These are phyloP conservation scores for Solanum etuberosum DNA, from an alignment of 257 asterid species.

Conservation along the genomic window DNA sequence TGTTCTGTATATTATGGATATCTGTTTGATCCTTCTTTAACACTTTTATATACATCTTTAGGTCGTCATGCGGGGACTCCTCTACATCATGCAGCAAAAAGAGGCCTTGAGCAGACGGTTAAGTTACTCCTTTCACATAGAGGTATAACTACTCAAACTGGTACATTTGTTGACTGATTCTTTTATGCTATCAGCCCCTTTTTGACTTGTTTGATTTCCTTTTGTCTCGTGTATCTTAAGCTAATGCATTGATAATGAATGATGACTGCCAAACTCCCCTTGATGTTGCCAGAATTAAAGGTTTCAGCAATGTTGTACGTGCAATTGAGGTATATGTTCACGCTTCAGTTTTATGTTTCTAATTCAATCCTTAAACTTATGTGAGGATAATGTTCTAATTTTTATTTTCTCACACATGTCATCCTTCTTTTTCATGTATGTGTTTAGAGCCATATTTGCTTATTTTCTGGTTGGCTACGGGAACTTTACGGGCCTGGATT, in stretches of 20 bases:
- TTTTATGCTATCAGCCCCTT: neutral
- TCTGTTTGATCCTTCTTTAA: neutral
- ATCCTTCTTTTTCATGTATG: neutral
- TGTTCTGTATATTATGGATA: neutral
- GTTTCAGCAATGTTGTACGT: constrained; percentile 69
- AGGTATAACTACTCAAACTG: constrained; percentile 34
- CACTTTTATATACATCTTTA: constrained; percentile 10
- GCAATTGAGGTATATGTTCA: constrained; percentile 65
- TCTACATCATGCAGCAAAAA: constrained; percentile 92
- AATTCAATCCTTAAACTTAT: neutral
- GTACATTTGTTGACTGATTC: neutral
- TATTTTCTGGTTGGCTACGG: constrained; percentile 85
- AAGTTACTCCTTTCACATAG: constrained; percentile 80
- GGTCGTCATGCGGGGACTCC: constrained; percentile 95
- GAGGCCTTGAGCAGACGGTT: constrained; percentile 89
- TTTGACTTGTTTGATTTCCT: neutral
- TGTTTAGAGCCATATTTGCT: constrained; percentile 57
- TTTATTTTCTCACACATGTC: neutral
- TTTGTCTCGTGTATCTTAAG: constrained; percentile 29
- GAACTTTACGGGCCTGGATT: constrained; percentile 87
- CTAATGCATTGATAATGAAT: constrained; percentile 77
- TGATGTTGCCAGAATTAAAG: constrained; percentile 87
- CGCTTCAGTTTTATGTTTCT: neutral
- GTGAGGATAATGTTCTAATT: neutral
- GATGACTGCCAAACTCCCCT: constrained; percentile 92